Conservation (phyloP, 495 filamentous ascomycete species). For the Stereocaulon alpinum region DNA sequence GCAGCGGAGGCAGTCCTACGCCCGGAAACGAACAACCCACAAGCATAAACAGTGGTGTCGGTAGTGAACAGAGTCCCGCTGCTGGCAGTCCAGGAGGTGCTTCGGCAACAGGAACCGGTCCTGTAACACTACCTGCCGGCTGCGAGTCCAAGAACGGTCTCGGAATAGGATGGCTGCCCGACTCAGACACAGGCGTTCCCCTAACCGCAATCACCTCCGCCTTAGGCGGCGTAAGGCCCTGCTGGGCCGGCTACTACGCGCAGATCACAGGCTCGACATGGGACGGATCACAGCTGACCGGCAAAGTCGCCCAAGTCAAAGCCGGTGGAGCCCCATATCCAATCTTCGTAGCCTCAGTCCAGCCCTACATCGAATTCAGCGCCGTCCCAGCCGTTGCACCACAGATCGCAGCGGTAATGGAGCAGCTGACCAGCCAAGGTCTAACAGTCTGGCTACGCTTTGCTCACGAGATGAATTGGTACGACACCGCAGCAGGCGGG, state of each 20-base stretch:
- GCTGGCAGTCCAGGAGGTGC: background rate
- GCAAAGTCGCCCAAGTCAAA: constrained; percentile 6
- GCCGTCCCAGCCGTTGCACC: constrained; percentile 7
- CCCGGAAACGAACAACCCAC: background rate
- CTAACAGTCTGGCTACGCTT: constrained; percentile 19
- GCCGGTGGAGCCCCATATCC: constrained; percentile 10
- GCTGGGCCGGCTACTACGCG: constrained; percentile 18
- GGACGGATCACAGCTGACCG: constrained; percentile 10
- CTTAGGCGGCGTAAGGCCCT: constrained; percentile 7
- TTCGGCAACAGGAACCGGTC: background rate
- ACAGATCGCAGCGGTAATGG: constrained; percentile 14
- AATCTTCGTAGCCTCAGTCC: constrained; percentile 20
- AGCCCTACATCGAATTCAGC: constrained; percentile 16
- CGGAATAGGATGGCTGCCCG: constrained; percentile 20
- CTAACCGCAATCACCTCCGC: constrained; percentile 4
- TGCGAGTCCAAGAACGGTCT: constrained; percentile 17
- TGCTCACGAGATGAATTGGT: constrained; percentile 23
- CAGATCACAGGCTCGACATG: constrained; percentile 16
- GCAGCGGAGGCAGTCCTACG: background rate
- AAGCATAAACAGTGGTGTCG: background rate
- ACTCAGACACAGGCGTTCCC: constrained; percentile 4
- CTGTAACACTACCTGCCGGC: constrained; percentile 13
- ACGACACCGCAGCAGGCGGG: constrained; percentile 8
- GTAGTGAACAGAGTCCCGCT: background rate
- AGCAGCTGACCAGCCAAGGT: constrained; percentile 12